Percentiles rank a stretch among this genome's conserved stretches.
phyloP scores from a whole-genome alignment of 176 grass and related monocot species.

The Paspalum vaginatum region DNA sequence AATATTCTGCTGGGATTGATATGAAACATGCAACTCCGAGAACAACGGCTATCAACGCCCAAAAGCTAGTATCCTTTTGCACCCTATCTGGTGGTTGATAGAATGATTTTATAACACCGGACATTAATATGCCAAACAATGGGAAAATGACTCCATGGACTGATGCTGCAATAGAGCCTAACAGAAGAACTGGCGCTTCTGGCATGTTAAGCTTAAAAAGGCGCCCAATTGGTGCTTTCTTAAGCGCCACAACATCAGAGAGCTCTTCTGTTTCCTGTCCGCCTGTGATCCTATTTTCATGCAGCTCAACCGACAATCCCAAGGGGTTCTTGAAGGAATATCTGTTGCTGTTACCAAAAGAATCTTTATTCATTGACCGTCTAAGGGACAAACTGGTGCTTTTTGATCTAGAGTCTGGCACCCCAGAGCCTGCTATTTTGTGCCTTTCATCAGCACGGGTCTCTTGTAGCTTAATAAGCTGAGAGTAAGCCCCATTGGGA shows the following conservation, averaged over 20 bases:
- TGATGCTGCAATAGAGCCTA: constrained; percentile 70
- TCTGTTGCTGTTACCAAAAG: constrained; percentile 46
- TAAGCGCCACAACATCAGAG: constrained; percentile 1
- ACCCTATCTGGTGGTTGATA: constrained; percentile 60
- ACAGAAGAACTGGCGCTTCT: constrained; percentile 61
- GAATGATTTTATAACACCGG: constrained; percentile 63
- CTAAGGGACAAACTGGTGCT: constrained; percentile 41
- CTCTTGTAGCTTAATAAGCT: constrained; percentile 74
- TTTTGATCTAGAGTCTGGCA: constrained; percentile 39
- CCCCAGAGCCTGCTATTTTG: constrained; percentile 22
- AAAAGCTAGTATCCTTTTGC: constrained; percentile 67
- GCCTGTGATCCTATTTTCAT: constrained; percentile 22
- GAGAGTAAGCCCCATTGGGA: constrained; percentile 68
- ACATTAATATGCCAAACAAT: constrained; percentile 61
- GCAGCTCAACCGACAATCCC: constrained; percentile 34
- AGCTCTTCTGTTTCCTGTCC: constrained; percentile 30
- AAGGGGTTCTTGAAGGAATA: constrained; percentile 46
- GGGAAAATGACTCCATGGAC: constrained; percentile 73
- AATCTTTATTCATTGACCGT: constrained; percentile 50
- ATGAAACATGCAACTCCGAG: constrained; percentile 49
- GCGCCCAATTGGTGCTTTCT: constrained; percentile 51
- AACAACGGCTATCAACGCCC: constrained; percentile 59
- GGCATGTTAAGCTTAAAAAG: constrained; percentile 72
- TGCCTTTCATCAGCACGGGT: constrained; percentile 31
- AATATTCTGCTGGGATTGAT: constrained; percentile 53